Percentiles rank a stretch among this genome's conserved stretches.
Conservation (phyloP, 2,329 filamentous ascomycete species). For the Neopestalotiopsis sp. region DNA sequence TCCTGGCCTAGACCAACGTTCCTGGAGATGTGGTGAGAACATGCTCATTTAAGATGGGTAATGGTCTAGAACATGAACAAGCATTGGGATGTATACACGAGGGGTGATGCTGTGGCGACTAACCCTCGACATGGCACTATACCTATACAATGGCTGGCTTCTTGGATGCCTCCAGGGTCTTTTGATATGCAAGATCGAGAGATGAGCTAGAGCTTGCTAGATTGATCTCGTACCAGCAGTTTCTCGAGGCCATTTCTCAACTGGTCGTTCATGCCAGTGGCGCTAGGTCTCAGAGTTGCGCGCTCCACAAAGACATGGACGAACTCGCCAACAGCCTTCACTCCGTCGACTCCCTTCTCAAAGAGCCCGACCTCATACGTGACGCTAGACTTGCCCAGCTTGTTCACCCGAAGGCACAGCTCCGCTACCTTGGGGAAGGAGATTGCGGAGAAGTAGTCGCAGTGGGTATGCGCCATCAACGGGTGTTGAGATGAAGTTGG, state of each 20-base stretch:
- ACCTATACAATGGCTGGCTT: no score
- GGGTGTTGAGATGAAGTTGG: conserved; percentile 75
- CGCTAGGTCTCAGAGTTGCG: conserved; percentile 69
- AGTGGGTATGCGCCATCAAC: conserved; percentile 84
- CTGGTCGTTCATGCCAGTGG: conserved; percentile 65
- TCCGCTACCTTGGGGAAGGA: conserved; percentile 84
- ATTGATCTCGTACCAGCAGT: conserved; percentile 46
- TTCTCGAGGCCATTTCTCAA: conserved; percentile 66
- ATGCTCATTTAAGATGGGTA: neutral
- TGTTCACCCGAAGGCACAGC: conserved; percentile 80
- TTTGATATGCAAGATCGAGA: neutral
- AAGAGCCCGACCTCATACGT: conserved; percentile 92
- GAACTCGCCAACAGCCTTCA: conserved; percentile 85
- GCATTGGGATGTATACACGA: neutral
- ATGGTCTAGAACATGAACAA: neutral
- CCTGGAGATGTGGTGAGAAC: neutral
- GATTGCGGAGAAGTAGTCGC: conserved; percentile 83
- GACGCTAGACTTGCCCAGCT: conserved; percentile 84
- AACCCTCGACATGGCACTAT: no score
- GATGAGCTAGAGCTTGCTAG: conserved; percentile 33
- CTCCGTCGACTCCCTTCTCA: conserved; percentile 71
- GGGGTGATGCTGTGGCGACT: neutral
- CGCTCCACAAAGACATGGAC: conserved; percentile 89
- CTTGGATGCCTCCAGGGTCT: neutral
- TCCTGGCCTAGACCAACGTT: neutral